Conservation (phyloP, 352 stramenopile genomes). For the Globisporangium nodosum region DNA sequence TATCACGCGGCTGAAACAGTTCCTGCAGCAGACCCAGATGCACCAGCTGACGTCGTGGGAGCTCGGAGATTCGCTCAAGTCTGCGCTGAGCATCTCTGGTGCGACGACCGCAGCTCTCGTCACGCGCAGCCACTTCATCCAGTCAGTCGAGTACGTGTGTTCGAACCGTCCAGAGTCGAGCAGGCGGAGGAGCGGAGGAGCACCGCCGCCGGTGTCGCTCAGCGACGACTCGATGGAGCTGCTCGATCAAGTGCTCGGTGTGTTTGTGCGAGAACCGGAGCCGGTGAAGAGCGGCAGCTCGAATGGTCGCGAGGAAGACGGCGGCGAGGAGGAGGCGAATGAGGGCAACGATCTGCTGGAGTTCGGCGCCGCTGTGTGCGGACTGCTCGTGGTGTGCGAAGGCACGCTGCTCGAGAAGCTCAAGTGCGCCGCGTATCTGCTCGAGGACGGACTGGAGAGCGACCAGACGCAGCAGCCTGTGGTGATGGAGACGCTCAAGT, state of each 20-base stretch:
- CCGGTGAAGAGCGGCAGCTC: constrained; percentile 15
- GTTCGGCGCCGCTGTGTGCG: constrained; percentile 45
- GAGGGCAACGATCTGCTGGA: constrained; percentile 50
- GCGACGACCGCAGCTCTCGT: constrained; percentile 27
- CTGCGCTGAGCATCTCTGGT: constrained; percentile 18
- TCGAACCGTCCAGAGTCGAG: constrained; percentile 4
- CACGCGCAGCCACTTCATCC: constrained; percentile 38
- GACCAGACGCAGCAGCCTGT: constrained; percentile 29
- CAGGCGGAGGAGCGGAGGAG: constrained; percentile 1
- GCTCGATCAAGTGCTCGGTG: constrained; percentile 50
- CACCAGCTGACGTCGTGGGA: constrained; percentile 38
- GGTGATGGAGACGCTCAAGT: constrained; percentile 53
- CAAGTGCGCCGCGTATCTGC: constrained; percentile 33
- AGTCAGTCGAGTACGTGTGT: constrained; percentile 47
- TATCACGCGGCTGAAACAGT: constrained; percentile 52
- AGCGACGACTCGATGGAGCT: constrained; percentile 63
- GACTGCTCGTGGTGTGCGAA: constrained; percentile 60
- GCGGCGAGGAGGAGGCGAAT: constrained; percentile 35
- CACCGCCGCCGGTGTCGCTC: constrained; percentile 23
- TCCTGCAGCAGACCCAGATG: constrained; percentile 61
- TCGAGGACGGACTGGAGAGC: constrained; percentile 24
- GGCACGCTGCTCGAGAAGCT: constrained; percentile 57
- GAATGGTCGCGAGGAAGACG: constrained; percentile 14
- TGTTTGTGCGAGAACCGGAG: constrained; percentile 52
- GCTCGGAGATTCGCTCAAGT: constrained; percentile 28